Conservation (phyloP, 2,329 filamentous ascomycete genomes). For the Aspergillus pseudoviridinutans region DNA sequence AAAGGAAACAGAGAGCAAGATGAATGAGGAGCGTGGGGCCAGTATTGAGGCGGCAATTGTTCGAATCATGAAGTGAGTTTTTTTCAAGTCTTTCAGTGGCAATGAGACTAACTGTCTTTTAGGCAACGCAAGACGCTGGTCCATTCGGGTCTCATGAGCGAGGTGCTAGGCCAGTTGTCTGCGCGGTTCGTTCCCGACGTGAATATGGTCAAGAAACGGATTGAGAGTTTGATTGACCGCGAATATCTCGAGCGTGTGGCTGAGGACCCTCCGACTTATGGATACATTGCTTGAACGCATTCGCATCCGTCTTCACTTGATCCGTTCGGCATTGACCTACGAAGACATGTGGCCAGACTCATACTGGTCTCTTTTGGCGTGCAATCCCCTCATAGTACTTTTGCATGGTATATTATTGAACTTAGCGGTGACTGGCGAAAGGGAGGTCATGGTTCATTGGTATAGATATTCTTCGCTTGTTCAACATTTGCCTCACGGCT, state of each 20-base stretch:
- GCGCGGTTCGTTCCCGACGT: conserved; percentile 49
- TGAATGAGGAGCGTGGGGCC: conserved; percentile 45
- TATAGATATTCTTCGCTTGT: conserved; percentile 8
- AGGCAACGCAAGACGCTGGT: conserved; percentile 48
- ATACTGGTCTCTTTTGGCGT: neutral
- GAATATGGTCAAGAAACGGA: conserved; percentile 51
- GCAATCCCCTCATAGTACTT: neutral
- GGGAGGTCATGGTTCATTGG: conserved; percentile 4
- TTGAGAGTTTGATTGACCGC: conserved; percentile 51
- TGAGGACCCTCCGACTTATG: conserved; percentile 44
- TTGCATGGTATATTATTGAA: conserved; percentile 7
- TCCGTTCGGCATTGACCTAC: neutral
- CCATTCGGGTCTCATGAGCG: conserved; percentile 48
- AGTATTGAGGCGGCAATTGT: conserved; percentile 51
- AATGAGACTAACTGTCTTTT: conserved; percentile 6
- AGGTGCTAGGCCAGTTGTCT: conserved; percentile 48
- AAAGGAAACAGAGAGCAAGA: conserved; percentile 49
- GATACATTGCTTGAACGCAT: conserved; percentile 39
- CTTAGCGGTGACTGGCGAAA: conserved; percentile 24
- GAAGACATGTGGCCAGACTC: neutral
- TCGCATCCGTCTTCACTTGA: neutral
- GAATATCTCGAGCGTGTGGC: conserved; percentile 48
- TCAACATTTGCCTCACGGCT: neutral
- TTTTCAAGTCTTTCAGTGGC: neutral
- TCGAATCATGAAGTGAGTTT: conserved; percentile 50